phyloP scores from a whole-genome alignment of 176 grass and related monocot genomes.

The Triticum urartu region DNA sequence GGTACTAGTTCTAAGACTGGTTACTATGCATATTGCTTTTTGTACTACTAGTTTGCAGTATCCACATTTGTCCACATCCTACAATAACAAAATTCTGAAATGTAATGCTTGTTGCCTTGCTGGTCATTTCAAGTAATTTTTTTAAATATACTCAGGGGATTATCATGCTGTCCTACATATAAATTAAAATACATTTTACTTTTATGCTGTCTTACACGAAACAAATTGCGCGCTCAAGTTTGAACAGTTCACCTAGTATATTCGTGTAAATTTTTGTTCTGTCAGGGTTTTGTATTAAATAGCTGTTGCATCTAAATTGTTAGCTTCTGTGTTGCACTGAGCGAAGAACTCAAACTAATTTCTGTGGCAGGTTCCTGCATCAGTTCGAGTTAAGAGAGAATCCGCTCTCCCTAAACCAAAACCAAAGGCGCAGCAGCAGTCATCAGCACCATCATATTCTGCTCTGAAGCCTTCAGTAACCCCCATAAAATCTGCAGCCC shows the following conservation, averaged over 20 bases:
- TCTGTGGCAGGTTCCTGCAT: conserved; percentile 82
- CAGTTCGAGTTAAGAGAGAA: conserved; percentile 93
- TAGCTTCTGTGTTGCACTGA: not conserved
- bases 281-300: not conserved
- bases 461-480: conserved; percentile 37
- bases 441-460: conserved; percentile 29
- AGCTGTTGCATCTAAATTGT: not conserved
- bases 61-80: not conserved
- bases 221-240: not conserved
- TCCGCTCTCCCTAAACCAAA: conserved; percentile 71
- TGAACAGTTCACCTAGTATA: not conserved
- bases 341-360: not conserved
- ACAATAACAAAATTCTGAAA: conserved; percentile 4
- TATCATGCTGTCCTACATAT: not conserved
- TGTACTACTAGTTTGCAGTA: not conserved
- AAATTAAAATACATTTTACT: not conserved
- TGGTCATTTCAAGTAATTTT: conserved; percentile 1
- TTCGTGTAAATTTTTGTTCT: not conserved
- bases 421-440: conserved; percentile 61
- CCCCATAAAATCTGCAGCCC: conserved; percentile 45
- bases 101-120: not conserved
- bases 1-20: not conserved
- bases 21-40: not conserved
- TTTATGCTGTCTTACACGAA: not conserved
- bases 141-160: not conserved